These are phyloP conservation scores for Cryptosporidium ryanae DNA, from an alignment of 169 alveolate genomes.

Conservation along the genomic window DNA sequence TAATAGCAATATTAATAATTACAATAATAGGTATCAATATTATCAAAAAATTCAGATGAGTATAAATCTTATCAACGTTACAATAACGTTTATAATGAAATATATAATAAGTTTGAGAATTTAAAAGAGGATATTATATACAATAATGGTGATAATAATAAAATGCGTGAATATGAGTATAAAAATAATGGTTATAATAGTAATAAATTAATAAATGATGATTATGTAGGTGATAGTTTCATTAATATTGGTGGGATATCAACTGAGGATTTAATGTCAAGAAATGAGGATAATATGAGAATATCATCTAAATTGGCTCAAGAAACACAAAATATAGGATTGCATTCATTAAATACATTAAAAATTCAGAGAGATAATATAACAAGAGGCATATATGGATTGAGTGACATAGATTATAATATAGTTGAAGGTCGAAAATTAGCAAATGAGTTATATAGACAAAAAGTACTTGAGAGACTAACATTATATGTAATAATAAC, in stretches of 20 bases:
- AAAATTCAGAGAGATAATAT: constrained; percentile 64
- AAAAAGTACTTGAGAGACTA: constrained; percentile 52
- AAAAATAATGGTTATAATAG: constrained; percentile 1
- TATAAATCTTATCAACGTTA: constrained; percentile 56
- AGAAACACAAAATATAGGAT: constrained; percentile 54
- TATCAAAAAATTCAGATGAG: constrained; percentile 49
- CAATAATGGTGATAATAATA: not conserved
- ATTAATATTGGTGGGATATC: constrained; percentile 2
- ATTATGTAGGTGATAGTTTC: too few relatives aligned
- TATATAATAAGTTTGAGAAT: constrained; percentile 16
- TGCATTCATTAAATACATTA: constrained; percentile 51
- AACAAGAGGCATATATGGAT: constrained; percentile 64
- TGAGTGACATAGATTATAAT: constrained; percentile 53
- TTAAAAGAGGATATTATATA: constrained; percentile 16
- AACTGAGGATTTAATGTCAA: constrained; percentile 47
- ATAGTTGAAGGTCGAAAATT: constrained; percentile 66
- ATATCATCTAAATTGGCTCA: constrained; percentile 67
- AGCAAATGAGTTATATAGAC: constrained; percentile 54
- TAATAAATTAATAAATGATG: not conserved
- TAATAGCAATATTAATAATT: not conserved
- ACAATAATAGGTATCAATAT: constrained; percentile 6
- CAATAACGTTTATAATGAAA: constrained; percentile 21
- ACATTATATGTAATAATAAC: constrained; percentile 28
- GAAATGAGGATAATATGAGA: constrained; percentile 51
- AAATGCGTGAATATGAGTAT: too few relatives aligned